Evolutionary conservation across 257 asterid species (phyloP), one percentile per base, ranked within the genome.

Genomic region (Solanum chmielewskii): DNA sequence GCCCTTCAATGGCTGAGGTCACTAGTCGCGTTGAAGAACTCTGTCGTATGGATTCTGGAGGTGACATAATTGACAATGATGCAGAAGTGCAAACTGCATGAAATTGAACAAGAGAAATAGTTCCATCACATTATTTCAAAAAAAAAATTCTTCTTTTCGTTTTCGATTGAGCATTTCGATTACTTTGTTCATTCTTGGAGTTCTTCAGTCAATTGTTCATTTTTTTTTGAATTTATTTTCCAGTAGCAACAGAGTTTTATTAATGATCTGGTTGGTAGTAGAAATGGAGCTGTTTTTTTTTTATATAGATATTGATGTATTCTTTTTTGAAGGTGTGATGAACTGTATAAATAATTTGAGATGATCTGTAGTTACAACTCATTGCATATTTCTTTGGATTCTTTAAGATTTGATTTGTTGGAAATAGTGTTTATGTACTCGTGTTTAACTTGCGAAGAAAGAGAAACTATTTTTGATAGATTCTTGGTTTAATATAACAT

Each of bases 1-100:
- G 95, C 33, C 95, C 94, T 52, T 86, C 91, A 13, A 91, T 93
- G 92, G 80, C 91, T 2, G 92, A 89, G 75, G 91, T 93, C 39
- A 85, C 88, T 15, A 82, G 39, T 35, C 87, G 89, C 33, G 88
- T 93, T 29, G 88, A 93, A 70, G 92, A 91, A 87, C 87, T 91
- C 33, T 87, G 87, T 45, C 88, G 89, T 68, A 85, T 47, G 66
- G 91, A 88, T 7, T 68, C 85, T 14, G 41, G 86, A 3, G 90
- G 75, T 12, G 92, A 89, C 86, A 86, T 89, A 20, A 45, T 69
- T 33, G 81, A 87, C 81, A 80, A 86, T 27, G 69, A 86, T 27
- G 69, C 47, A 69, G 84, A 86, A 86, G 56, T 29, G 49, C 56
- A 37, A 86, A 73, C 16, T 29, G 82, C 52, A 31, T 45, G 31